Percentiles rank a stretch among this genome's conserved stretches.
Conservation (phyloP, 75 land plant species). For the Larix kaempferi region DNA sequence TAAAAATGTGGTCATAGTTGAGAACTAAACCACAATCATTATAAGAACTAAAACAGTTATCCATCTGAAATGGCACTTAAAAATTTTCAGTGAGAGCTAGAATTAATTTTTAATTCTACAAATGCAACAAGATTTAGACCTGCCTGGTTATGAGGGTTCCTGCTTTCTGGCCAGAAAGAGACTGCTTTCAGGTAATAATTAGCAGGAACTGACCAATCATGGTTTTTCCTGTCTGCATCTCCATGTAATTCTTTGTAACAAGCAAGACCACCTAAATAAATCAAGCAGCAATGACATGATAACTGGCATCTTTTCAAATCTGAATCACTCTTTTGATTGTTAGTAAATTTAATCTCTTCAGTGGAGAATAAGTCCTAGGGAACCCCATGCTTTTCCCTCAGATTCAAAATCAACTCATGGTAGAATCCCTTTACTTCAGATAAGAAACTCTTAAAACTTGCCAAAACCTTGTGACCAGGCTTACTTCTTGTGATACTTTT, state of each 20-base stretch:
- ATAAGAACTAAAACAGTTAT: too few species aligned
- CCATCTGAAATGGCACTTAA: background rate
- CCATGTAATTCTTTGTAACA: constrained; percentile 84
- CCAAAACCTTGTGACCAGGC: constrained; percentile 57
- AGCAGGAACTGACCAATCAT: constrained; percentile 77
- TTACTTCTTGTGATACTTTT: constrained; percentile 41
- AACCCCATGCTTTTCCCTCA: constrained; percentile 82
- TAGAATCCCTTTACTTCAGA: constrained; percentile 94
- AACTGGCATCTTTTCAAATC: constrained; percentile 24
- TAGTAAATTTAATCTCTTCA: constrained; percentile 46
- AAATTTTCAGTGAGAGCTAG: background rate
- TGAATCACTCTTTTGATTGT: constrained; percentile 48
- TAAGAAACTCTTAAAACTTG: constrained; percentile 74
- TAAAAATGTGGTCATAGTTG: background rate
- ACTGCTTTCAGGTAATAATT: constrained; percentile 82
- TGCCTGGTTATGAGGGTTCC: constrained; percentile 96
- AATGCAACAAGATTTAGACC: background rate
- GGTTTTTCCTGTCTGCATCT: constrained; percentile 48
- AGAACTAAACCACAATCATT: too few species aligned
- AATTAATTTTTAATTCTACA: background rate
- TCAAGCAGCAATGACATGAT: constrained; percentile 84
- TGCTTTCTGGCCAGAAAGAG: constrained; percentile 81
- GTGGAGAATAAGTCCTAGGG: constrained; percentile 54
- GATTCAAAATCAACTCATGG: constrained; percentile 81
- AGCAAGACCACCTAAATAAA: constrained; percentile 91